These are phyloP conservation scores for Emmonsiellopsis sp. DNA, from an alignment of 2,329 filamentous ascomycete species.

Conservation along the genomic window DNA sequence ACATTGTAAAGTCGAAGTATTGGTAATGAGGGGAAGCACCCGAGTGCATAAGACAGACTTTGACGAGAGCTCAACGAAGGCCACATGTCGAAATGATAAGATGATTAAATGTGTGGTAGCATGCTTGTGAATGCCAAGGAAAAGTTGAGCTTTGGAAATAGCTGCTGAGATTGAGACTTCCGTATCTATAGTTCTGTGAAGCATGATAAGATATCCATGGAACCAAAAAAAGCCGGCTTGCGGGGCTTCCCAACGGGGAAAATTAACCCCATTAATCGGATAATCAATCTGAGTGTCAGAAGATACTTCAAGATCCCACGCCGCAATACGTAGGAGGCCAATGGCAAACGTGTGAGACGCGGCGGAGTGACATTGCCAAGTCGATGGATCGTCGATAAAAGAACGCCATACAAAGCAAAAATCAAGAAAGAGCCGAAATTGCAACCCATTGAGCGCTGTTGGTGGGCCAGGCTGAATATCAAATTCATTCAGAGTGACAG, in stretches of 20 bases:
- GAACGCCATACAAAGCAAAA: constrained; percentile 17
- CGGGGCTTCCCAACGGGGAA: constrained; percentile 10
- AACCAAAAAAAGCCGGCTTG: constrained; percentile 11
- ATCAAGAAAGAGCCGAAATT: constrained; percentile 16
- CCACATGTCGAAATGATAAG: constrained; percentile 14
- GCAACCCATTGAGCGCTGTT: constrained; percentile 18
- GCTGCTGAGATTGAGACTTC: constrained; percentile 5
- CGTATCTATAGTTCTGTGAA: constrained; percentile 4
- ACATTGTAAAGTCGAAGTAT: constrained; percentile 14
- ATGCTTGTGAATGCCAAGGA: constrained; percentile 1
- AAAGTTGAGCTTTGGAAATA: constrained; percentile 6
- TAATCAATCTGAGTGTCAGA: constrained; percentile 6
- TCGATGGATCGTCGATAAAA: constrained; percentile 17
- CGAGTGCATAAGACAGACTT: constrained; percentile 7
- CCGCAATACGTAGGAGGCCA: constrained; percentile 13
- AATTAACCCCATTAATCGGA: not conserved
- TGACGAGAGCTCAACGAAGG: constrained; percentile 14
- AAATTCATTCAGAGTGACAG: constrained; percentile 5
- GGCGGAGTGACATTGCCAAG: constrained; percentile 13
- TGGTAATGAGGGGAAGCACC: constrained; percentile 11
- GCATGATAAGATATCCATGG: constrained; percentile 12
- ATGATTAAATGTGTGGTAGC: constrained; percentile 11
- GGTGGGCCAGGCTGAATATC: constrained; percentile 12
- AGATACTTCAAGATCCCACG: constrained; percentile 16
- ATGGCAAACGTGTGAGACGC: constrained; percentile 14